Percentiles rank a stretch among this genome's conserved stretches.
Conservation (phyloP, 345 rosid species). For the Citrus reticulata region DNA sequence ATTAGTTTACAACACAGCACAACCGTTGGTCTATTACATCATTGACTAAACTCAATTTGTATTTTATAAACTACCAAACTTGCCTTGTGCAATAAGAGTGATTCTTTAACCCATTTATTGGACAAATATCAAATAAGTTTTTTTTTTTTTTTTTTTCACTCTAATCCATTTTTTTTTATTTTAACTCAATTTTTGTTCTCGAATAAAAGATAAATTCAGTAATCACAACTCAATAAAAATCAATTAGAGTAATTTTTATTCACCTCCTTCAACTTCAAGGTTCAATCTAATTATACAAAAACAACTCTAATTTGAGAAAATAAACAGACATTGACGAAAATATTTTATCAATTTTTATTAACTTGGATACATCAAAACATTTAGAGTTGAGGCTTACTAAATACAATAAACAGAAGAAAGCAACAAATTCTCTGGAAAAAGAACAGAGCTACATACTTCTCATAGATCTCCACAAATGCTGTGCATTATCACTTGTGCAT, state of each 20-base stretch:
- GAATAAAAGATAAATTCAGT: not conserved
- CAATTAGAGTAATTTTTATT: not conserved
- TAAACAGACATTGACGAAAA: not conserved
- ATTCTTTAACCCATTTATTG: too few species aligned
- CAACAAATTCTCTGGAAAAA: not conserved
- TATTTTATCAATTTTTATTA: not conserved
- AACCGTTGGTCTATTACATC: not conserved
- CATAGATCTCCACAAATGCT: not conserved
- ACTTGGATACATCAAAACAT: not conserved
- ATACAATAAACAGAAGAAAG: not conserved
- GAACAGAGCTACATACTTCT: not conserved
- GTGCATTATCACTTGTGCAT: not conserved
- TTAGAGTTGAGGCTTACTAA: not conserved
- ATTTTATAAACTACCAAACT: not conserved
- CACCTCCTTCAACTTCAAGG: not conserved
- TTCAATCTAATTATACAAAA: not conserved
- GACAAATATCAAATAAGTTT: not conserved
- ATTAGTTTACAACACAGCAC: not conserved
- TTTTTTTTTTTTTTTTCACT: too few species aligned
- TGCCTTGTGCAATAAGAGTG: not conserved
- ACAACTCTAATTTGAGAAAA: not conserved
- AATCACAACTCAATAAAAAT: not conserved
- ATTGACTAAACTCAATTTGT: not conserved
- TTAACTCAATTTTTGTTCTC: too few species aligned
- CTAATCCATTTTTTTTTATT: too few species aligned